Percentiles rank a stretch among this genome's conserved stretches.
These are phyloP conservation scores for Paspalum notatum DNA, from an alignment of 176 grass and related monocot genomes.

Conservation along the genomic window DNA sequence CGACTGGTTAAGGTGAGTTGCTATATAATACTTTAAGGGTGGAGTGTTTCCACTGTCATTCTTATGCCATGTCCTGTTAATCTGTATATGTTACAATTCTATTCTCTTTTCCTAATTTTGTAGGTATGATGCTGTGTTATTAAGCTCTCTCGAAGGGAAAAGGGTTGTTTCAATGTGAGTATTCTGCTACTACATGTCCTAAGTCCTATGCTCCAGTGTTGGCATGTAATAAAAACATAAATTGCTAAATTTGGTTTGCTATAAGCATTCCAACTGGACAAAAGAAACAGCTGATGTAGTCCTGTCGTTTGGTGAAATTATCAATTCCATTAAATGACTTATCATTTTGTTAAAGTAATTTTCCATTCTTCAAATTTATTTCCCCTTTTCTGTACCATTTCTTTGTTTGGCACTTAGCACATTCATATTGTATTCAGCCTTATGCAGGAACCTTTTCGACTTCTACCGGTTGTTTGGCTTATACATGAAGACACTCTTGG, in stretches of 20 bases:
- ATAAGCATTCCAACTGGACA: constrained; percentile 9
- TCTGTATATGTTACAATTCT: constrained; percentile 22
- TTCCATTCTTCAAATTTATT: constrained; percentile 8
- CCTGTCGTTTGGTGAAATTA: constrained; percentile 1
- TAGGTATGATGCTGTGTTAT: constrained; percentile 76
- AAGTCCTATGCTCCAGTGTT: constrained; percentile 12
- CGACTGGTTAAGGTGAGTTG: constrained; percentile 91
- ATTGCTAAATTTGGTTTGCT: constrained; percentile 4
- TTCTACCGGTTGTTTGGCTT: constrained; percentile 88
- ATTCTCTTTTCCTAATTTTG: constrained; percentile 37
- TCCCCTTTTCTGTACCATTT: constrained; percentile 17
- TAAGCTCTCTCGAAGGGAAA: constrained; percentile 85
- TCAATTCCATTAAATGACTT: constrained; percentile 15
- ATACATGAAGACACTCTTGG: constrained; percentile 91
- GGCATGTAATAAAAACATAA: constrained; percentile 13
- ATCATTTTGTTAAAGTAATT: constrained; percentile 16
- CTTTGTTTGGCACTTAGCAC: constrained; percentile 49
- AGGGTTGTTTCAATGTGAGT: constrained; percentile 71
- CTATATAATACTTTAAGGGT: constrained; percentile 8
- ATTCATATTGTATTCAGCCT: constrained; percentile 74
- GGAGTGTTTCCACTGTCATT: constrained; percentile 28
- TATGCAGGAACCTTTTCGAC: constrained; percentile 90
- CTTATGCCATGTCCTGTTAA: constrained; percentile 12
- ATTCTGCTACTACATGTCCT: constrained; percentile 20
- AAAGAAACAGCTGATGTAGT: constrained; percentile 19